phyloP scores from a whole-genome alignment of 2,329 filamentous ascomycete genomes.

The Ophidiomyces ophidiicola region DNA sequence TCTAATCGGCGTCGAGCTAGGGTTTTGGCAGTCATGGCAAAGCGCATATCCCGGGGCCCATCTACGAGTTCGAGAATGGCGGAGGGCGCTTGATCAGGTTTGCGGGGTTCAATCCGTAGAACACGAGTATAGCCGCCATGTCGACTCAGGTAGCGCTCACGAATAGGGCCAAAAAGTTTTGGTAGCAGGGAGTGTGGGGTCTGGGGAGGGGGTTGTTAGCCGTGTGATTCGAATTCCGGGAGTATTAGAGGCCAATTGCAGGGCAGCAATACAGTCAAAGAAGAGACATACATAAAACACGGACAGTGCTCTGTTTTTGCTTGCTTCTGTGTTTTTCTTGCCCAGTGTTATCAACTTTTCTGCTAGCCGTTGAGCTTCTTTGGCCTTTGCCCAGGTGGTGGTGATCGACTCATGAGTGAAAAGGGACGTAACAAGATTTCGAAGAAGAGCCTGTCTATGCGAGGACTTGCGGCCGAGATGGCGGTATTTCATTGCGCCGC shows the following conservation, averaged over 20 bases:
- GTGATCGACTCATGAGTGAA: conserved; percentile 86
- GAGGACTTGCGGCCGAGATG: conserved; percentile 75
- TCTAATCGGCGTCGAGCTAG: conserved; percentile 49
- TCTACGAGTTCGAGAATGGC: conserved; percentile 94
- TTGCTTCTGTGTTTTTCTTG: conserved; percentile 82
- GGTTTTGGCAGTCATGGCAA: conserved; percentile 81
- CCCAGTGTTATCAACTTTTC: conserved; percentile 90
- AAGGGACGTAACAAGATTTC: conserved; percentile 90
- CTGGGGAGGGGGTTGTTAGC: too few relatives aligned
- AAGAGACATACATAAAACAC: conserved; percentile 66
- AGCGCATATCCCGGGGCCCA: conserved; percentile 83
- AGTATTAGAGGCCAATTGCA: too few relatives aligned
- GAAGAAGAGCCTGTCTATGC: conserved; percentile 81
- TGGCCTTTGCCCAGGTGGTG: conserved; percentile 93
- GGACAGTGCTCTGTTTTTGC: conserved; percentile 58
- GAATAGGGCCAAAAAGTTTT: conserved; percentile 77
- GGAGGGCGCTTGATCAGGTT: conserved; percentile 74
- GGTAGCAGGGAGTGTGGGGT: conserved; percentile 45
- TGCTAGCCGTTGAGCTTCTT: conserved; percentile 85
- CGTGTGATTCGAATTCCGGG: too few relatives aligned
- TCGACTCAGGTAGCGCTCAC: conserved; percentile 62
- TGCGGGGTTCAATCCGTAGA: conserved; percentile 77
- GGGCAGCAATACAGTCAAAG: too few relatives aligned
- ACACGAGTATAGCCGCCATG: conserved; percentile 93
- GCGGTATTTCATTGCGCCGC: conserved; percentile 74